These are phyloP conservation scores for Hericium alpestre DNA, from an alignment of 768 basidiomycete genomes.

Conservation along the genomic window DNA sequence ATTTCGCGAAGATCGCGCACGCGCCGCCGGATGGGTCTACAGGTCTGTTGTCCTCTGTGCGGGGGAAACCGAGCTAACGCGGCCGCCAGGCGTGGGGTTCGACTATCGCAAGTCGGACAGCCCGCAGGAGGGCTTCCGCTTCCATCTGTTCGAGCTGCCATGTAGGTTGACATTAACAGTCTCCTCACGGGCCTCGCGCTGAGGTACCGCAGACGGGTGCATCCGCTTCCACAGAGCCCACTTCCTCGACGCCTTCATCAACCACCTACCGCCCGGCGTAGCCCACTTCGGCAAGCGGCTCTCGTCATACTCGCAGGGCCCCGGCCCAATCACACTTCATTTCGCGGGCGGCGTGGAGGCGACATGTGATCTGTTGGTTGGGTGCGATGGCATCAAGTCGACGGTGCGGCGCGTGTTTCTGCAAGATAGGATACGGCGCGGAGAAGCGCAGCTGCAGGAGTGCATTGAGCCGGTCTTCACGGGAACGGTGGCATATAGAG, in stretches of 20 bases:
- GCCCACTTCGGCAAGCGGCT: conserved; percentile 24
- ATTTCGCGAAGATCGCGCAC: conserved; percentile 17
- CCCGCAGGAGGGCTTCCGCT: conserved; percentile 27
- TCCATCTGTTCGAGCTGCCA: conserved; percentile 31
- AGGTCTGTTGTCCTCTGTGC: conserved; percentile 7
- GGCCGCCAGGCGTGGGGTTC: conserved; percentile 29
- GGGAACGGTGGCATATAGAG: conserved; percentile 35
- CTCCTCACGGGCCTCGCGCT: neutral
- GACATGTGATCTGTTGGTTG: conserved; percentile 22
- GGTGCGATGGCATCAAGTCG: conserved; percentile 25
- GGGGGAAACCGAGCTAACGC: neutral
- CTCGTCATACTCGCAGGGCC: conserved; percentile 9
- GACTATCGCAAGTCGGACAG: conserved; percentile 36
- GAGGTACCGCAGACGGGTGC: conserved; percentile 13
- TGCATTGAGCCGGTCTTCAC: conserved; percentile 35
- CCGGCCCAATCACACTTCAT: conserved; percentile 6
- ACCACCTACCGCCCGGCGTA: conserved; percentile 15
- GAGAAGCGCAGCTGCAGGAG: conserved; percentile 18
- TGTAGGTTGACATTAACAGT: conserved; percentile 18
- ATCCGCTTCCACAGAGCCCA: conserved; percentile 40
- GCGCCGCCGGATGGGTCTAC: conserved; percentile 14
- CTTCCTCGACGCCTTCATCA: conserved; percentile 34
- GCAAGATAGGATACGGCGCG: conserved; percentile 4
- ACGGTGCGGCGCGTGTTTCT: conserved; percentile 23
- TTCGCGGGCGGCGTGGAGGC: conserved; percentile 19